Base-by-base conservation (phyloP, 306 rosid genomes). In the Trifolium repens region DNA sequence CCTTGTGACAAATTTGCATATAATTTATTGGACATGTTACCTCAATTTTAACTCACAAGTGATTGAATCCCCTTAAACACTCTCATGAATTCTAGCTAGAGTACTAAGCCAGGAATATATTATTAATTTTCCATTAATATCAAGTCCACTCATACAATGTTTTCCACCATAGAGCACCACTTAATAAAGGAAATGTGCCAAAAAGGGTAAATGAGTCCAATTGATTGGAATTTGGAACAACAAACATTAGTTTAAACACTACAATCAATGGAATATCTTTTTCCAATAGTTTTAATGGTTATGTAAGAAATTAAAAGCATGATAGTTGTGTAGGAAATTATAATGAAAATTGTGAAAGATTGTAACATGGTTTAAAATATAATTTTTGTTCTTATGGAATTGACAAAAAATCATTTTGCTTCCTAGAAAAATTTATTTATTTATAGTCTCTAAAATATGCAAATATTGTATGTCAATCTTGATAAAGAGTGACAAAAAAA, bases 51-150 rank as follows among this genome's bases (percentile, higher is more conserved):
- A 55, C 70, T 44, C 74, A 71, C 74, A 71, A 64, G n/a, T 71
- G 66, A 81, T 66, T 71, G 66, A 81, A 71, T 81, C 81, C 78
- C 75, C 57, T 65, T 14, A 35, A 76, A 71, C 39, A 49, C 13
- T 40, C 72, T 60, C 60, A 58, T 66, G 22, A 57, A n/a, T 60
- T 75, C 39, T 75, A 40, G 77, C 67, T 30, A 69, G 17, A 68
- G 42, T 68, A 27, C 67, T 74, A 49, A 81, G 75, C 55, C 17
- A 81, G 63, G 44, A 16, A 71, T 59, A 27, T 37, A 5, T 60
- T 39, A 47, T 50, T 49, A 74, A 49, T 16, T 75, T 75, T 30
- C n/a, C 16, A 40, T 69, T 22, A 68, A 30, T 22, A 22, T 69
- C 15, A 68, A 73, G 39, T 73, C 30, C 64, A 58, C 16, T 13